These are phyloP conservation scores for Anthoceros angustus DNA, from an alignment of 225 moss, liverwort and hornwort species.

Conservation along the genomic window DNA sequence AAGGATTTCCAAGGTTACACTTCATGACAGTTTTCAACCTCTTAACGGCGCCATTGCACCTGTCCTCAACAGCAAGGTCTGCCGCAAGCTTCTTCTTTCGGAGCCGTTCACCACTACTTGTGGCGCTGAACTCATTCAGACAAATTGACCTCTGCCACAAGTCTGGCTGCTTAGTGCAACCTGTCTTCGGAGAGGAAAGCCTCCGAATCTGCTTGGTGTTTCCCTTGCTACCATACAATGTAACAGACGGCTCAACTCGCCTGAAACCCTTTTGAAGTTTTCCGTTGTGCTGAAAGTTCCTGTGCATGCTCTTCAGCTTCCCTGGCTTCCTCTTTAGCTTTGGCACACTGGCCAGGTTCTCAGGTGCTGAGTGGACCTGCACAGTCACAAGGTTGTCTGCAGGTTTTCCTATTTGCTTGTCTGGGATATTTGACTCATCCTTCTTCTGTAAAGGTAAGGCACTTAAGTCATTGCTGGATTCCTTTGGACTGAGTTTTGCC, in stretches of 20 bases:
- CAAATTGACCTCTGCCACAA: constrained; percentile 6
- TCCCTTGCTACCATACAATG: neutral
- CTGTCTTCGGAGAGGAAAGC: neutral
- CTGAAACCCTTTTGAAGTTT: neutral
- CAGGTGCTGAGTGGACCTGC: neutral
- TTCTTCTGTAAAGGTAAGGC: neutral
- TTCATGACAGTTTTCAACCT: neutral
- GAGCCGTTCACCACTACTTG: constrained; percentile 4
- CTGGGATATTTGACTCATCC: neutral
- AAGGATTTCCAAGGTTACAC: neutral
- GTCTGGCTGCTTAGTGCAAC: constrained; percentile 4
- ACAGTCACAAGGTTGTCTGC: constrained; percentile 1
- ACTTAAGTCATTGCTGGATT: neutral
- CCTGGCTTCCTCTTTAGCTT: neutral
- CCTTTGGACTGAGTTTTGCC: neutral
- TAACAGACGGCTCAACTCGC: neutral
- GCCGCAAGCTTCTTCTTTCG: neutral
- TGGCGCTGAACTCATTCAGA: constrained; percentile 9
- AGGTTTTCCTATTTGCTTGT: neutral
- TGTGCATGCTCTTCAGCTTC: neutral
- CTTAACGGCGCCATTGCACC: neutral
- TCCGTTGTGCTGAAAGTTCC: neutral
- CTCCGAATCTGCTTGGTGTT: constrained; percentile 7
- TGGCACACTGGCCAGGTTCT: neutral
- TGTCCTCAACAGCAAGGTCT: neutral